A percentile compares a stretch with the other conserved stretches of the same genome.
phyloP scores from a whole-genome alignment of 306 rosid genomes.

The Citrullus colocynthis region DNA sequence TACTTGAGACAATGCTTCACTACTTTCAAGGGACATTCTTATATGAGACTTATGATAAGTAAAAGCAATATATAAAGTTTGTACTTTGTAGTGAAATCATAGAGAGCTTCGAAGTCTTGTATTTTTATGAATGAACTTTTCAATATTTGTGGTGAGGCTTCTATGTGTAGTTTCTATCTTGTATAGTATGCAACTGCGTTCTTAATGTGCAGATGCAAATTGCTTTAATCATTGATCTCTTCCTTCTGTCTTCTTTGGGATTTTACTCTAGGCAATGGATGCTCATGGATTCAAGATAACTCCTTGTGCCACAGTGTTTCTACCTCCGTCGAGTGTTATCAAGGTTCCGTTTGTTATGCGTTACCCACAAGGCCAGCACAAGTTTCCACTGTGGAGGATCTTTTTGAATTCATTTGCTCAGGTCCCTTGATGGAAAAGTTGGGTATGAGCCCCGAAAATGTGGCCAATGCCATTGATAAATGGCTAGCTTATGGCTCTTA shows the following conservation, averaged over 20 bases:
- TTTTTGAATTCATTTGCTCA: slow-evolving; percentile 66
- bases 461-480: slow-evolving; percentile 67
- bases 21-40: not conserved
- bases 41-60: not conserved
- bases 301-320: slow-evolving; percentile 9
- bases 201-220: not conserved
- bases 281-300: slow-evolving; percentile 53
- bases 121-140: not conserved
- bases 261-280: slow-evolving; percentile 46
- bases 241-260: slow-evolving; percentile 1
- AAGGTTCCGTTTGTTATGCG: slow-evolving; percentile 28
- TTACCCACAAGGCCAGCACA: slow-evolving; percentile 53
- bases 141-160: not conserved
- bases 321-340: slow-evolving; percentile 17
- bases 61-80: not conserved
- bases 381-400: slow-evolving; percentile 62
- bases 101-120: not conserved
- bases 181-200: not conserved
- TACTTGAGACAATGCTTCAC: not conserved
- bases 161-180: not conserved
- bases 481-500: slow-evolving; percentile 56
- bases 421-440: slow-evolving; percentile 60
- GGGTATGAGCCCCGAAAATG: slow-evolving; percentile 42
- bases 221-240: not conserved
- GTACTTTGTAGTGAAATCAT: not conserved